Conservation (phyloP, 495 filamentous ascomycete species). For the Venustampulla echinocandica region DNA sequence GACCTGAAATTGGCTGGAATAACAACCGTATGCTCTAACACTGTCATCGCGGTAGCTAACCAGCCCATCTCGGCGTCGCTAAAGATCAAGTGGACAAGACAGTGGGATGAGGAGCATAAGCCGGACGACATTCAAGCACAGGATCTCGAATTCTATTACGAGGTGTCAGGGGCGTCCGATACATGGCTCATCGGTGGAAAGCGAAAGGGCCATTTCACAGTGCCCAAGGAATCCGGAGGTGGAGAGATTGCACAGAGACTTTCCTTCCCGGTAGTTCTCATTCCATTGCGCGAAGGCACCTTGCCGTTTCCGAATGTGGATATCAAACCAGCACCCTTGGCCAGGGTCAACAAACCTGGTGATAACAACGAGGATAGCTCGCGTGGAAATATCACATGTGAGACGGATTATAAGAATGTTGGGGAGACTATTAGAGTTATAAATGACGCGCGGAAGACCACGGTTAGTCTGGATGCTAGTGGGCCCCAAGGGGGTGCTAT, state of each 20-base stretch:
- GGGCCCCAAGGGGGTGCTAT: conserved; percentile 53
- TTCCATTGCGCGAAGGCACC: conserved; percentile 71
- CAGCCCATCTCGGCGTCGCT: conserved; percentile 65
- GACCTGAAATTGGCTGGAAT: conserved; percentile 45
- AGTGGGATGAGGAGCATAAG: conserved; percentile 48
- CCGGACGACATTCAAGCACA: conserved; percentile 28
- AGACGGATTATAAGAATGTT: conserved; percentile 71
- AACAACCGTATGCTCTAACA: conserved; percentile 24
- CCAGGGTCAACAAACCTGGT: conserved; percentile 12
- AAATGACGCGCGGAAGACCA: conserved; percentile 63
- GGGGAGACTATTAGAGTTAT: conserved; percentile 71
- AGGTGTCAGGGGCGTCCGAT: conserved; percentile 66
- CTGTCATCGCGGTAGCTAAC: conserved; percentile 47
- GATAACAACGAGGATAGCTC: conserved; percentile 14
- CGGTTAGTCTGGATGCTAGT: conserved; percentile 62
- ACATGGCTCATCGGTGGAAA: conserved; percentile 80
- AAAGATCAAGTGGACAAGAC: conserved; percentile 64
- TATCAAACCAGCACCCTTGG: conserved; percentile 47
- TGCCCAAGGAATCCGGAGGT: conserved; percentile 22
- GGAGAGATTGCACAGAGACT: conserved; percentile 29
- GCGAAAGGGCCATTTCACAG: conserved; percentile 67
- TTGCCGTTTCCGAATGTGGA: conserved; percentile 71
- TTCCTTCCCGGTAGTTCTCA: conserved; percentile 52
- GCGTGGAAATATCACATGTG: conserved; percentile 43
- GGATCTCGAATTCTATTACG: conserved; percentile 72